Evolutionary conservation across 768 basidiomycete genomes (phyloP).

Genomic region (Naganishia vaughanmartiniae): DNA sequence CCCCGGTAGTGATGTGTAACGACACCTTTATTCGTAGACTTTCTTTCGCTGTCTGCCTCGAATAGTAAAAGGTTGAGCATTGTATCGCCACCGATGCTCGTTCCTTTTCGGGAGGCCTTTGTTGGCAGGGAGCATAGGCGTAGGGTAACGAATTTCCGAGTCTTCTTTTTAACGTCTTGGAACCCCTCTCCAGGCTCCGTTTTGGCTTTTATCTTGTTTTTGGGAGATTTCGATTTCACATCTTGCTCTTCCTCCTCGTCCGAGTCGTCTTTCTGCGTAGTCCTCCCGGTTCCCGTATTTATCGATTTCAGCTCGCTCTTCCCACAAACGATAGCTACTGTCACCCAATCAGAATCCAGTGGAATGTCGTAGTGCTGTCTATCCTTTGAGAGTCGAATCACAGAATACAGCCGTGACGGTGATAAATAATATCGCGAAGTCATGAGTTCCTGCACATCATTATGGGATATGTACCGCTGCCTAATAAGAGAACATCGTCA

Average conservation of each 20-base stretch:
- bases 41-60: conserved; percentile 66
- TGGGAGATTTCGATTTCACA: not conserved
- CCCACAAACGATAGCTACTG: conserved; percentile 92
- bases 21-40: not conserved
- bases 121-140: conserved; percentile 56
- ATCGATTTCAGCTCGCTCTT: conserved; percentile 75
- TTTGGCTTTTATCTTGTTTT: conserved; percentile 25
- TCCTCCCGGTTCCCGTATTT: conserved; percentile 20
- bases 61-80: conserved; percentile 79
- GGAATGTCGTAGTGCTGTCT: conserved; percentile 87
- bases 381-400: conserved; percentile 70
- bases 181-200: conserved; percentile 28
- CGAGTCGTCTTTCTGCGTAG: conserved; percentile 45
- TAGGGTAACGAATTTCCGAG: conserved; percentile 67
- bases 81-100: conserved; percentile 75
- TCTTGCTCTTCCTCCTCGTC: conserved; percentile 42
- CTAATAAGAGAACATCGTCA: conserved; percentile 53
- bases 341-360: conserved; percentile 88
- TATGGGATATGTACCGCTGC: conserved; percentile 69
- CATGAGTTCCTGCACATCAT: conserved; percentile 75
- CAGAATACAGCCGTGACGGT: conserved; percentile 83
- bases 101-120: conserved; percentile 61
- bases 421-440: conserved; percentile 80
- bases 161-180: not conserved
- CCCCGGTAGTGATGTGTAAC: conserved; percentile 61